Evolutionary conservation across 148 eudicot genomes (phyloP).

Genomic region (Cornus kousa): DNA sequence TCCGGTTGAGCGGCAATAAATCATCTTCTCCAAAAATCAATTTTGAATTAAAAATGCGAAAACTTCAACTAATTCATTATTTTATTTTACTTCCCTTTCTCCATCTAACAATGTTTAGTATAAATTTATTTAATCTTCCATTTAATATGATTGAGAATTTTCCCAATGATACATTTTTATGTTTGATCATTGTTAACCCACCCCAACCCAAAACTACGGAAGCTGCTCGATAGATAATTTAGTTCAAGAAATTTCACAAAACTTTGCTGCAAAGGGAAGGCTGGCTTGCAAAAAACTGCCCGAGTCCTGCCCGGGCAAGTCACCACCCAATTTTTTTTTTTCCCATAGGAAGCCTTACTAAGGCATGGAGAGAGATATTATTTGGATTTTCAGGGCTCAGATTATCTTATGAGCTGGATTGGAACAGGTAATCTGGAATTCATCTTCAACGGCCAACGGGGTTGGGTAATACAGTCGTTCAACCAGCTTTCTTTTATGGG

Average conservation of each 20-base stretch:
- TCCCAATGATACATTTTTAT: too few species aligned
- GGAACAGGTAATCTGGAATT: background rate
- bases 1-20: too few species aligned
- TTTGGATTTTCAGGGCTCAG: background rate
- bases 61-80: too few species aligned
- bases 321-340: background rate
- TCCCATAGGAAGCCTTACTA: background rate
- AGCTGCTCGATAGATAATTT: background rate
- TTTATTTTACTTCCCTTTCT: too few species aligned
- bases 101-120: too few species aligned
- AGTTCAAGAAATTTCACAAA: background rate
- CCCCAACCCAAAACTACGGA: background rate
- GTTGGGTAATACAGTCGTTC: background rate
- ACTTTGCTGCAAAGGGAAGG: background rate
- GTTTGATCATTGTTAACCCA: too few species aligned
- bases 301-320: background rate
- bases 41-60: too few species aligned
- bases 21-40: too few species aligned
- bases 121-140: too few species aligned
- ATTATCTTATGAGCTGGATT: background rate
- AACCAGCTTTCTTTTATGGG: too few species aligned
- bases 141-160: too few species aligned
- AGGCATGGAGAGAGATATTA: background rate
- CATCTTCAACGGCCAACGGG: background rate
- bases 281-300: background rate